A percentile compares a stretch with the other conserved stretches of the same genome.
Evolutionary conservation across 169 alveolate species (phyloP).

Genomic region (Cryptosporidium canis): DNA sequence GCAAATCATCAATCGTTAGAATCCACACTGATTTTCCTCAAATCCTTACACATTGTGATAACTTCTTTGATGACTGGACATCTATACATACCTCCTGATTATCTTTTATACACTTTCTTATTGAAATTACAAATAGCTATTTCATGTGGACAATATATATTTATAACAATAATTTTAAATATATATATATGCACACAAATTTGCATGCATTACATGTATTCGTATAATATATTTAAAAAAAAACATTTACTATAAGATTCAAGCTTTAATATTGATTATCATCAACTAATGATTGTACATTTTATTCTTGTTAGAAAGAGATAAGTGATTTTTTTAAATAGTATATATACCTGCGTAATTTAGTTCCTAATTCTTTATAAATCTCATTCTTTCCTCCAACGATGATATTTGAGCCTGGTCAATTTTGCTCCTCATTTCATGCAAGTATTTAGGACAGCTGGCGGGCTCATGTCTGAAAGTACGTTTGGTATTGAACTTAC

Average conservation of each 20-base stretch:
- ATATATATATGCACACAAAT: too few species aligned
- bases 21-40: constrained; percentile 35
- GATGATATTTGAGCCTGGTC: not conserved
- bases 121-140: not conserved
- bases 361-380: not conserved
- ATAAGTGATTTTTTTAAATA: not conserved
- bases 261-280: too few species aligned
- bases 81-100: not conserved
- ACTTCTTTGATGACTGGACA: constrained; percentile 30
- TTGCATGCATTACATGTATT: not conserved
- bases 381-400: constrained; percentile 3
- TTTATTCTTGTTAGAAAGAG: too few species aligned
- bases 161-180: too few species aligned
- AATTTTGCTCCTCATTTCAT: not conserved
- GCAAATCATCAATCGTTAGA: not conserved
- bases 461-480: not conserved
- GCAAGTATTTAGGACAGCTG: not conserved
- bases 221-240: too few species aligned
- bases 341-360: not conserved
- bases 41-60: constrained; percentile 37
- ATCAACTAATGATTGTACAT: too few species aligned
- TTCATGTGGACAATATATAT: not conserved
- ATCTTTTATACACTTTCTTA: not conserved
- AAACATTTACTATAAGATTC: too few species aligned
- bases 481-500: not conserved